Conservation (phyloP, 2,329 filamentous ascomycete species). For the Penicillium corylophilum region DNA sequence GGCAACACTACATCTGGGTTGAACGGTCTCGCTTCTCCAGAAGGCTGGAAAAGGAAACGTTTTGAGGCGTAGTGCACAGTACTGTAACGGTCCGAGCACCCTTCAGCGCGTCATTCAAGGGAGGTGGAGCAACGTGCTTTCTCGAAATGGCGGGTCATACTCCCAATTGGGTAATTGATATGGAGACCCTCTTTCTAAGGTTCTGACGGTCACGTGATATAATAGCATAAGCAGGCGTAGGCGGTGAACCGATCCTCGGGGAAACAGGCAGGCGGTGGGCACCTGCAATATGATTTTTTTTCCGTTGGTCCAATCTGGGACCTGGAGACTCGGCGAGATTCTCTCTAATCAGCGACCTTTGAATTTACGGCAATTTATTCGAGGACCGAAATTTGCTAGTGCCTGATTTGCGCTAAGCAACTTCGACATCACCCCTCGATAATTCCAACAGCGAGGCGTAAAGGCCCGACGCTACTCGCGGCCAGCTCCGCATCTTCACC, state of each 20-base stretch:
- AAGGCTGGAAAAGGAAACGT: background rate
- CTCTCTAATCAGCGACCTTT: conserved; percentile 1
- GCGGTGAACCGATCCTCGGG: conserved; percentile 12
- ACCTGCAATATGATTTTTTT: conserved; percentile 34
- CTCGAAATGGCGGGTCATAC: background rate
- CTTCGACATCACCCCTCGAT: background rate
- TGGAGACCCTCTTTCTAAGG: too few relatives aligned
- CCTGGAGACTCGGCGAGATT: conserved; percentile 5
- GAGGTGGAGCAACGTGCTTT: background rate
- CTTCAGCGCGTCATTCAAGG: background rate
- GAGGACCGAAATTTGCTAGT: background rate
- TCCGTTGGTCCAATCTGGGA: conserved; percentile 11
- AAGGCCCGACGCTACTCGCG: conserved; percentile 12
- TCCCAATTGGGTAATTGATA: background rate
- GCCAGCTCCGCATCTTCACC: conserved; percentile 23
- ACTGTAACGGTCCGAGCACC: background rate
- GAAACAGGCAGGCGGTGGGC: conserved; percentile 10
- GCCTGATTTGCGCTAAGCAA: background rate
- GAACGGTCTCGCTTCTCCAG: background rate
- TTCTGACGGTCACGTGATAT: conserved; percentile 5
- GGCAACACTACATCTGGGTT: background rate
- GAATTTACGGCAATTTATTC: background rate
- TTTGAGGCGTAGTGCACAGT: background rate
- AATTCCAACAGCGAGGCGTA: conserved; percentile 1
- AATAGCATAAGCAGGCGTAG: conserved; percentile 1